phyloP scores from a whole-genome alignment of 768 basidiomycete species.

The Tulasnella sp. region DNA sequence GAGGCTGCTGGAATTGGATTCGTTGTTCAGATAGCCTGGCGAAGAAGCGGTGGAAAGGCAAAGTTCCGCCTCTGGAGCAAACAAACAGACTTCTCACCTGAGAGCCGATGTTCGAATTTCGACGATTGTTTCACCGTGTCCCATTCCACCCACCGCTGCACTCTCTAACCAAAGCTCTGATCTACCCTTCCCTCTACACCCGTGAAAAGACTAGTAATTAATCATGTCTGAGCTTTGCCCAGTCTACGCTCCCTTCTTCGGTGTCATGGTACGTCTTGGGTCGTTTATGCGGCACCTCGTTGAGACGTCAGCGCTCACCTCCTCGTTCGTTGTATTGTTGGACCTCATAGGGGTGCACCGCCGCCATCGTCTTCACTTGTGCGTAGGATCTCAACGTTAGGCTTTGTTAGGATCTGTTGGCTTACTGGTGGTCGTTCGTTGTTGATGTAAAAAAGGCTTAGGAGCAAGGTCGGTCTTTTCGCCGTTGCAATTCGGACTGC shows the following conservation, averaged over 20 bases:
- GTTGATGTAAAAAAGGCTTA: constrained; percentile 47
- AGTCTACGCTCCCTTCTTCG: constrained; percentile 97
- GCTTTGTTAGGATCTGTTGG: background rate
- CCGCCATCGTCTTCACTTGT: constrained; percentile 98
- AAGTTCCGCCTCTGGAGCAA: constrained; percentile 1
- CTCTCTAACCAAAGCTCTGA: background rate
- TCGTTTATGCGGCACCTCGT: background rate
- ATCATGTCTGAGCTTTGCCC: constrained; percentile 75
- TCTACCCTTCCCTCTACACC: constrained; percentile 1
- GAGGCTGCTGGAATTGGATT: too few species aligned
- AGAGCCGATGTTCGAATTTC: constrained; percentile 12
- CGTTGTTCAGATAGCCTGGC: background rate
- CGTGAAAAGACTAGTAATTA: background rate
- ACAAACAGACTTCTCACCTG: background rate
- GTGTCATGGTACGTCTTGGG: constrained; percentile 70
- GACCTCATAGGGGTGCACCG: constrained; percentile 72
- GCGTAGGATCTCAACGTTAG: constrained; percentile 31
- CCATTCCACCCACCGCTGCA: constrained; percentile 4
- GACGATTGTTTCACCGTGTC: constrained; percentile 9
- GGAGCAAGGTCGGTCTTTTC: constrained; percentile 61
- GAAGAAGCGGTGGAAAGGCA: background rate
- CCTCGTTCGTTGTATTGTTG: background rate
- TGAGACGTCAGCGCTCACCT: constrained; percentile 19
- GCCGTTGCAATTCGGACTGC: background rate
- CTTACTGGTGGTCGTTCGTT: constrained; percentile 3